phyloP scores from a whole-genome alignment of 2,329 filamentous ascomycete genomes.

The Aspergillus sp. region DNA sequence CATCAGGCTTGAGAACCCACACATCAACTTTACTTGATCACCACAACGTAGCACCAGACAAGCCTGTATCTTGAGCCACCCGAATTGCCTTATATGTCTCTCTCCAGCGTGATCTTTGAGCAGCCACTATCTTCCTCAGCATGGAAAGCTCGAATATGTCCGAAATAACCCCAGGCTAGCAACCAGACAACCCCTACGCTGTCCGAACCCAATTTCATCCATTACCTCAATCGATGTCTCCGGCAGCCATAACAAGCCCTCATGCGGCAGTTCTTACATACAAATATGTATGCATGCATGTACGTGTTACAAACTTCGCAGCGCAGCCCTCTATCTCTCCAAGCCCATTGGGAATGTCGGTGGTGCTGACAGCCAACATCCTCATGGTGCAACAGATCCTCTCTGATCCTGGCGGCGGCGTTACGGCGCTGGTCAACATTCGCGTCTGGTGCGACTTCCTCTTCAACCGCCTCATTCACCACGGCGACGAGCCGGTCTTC shows the following conservation, averaged over 20 bases:
- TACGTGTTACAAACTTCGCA: background rate
- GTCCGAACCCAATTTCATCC: background rate
- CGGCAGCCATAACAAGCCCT: background rate
- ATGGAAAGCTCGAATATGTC: too few species aligned
- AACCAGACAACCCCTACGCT: too few species aligned
- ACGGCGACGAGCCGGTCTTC: background rate
- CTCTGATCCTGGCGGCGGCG: background rate
- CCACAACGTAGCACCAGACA: too few species aligned
- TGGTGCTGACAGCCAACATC: background rate
- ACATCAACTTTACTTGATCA: too few species aligned
- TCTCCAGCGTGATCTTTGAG: too few species aligned
- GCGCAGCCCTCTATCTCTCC: background rate
- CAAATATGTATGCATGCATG: background rate
- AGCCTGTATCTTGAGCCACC: too few species aligned
- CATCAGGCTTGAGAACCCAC: too few species aligned
- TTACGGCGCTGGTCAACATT: background rate
- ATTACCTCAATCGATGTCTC: background rate
- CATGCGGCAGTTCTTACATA: background rate
- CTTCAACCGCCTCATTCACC: background rate
- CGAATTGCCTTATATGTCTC: too few species aligned
- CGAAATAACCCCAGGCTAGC: too few species aligned
- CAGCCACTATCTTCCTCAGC: too few species aligned
- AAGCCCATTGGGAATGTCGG: background rate
- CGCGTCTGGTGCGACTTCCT: background rate
- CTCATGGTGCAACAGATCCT: background rate